phyloP scores from a whole-genome alignment of 768 basidiomycete species.

The Cyclocybe cylindracea region DNA sequence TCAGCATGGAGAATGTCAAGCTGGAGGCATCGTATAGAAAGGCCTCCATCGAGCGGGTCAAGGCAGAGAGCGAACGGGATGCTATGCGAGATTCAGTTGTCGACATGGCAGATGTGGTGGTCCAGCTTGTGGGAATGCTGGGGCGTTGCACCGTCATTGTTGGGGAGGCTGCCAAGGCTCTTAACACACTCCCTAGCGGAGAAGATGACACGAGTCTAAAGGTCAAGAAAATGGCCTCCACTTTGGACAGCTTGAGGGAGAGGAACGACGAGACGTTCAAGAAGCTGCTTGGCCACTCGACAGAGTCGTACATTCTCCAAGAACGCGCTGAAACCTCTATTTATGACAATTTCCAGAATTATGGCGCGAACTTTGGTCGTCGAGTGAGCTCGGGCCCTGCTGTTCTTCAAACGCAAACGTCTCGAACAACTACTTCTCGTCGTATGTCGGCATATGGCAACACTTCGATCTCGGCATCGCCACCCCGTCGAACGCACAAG shows the following conservation, averaged over 20 bases:
- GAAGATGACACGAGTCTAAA: conserved; percentile 31
- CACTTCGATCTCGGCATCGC: conserved; percentile 52
- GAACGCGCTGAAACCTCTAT: conserved; percentile 31
- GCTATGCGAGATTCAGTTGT: conserved; percentile 61
- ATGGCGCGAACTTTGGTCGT: conserved; percentile 48
- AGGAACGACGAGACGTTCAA: conserved; percentile 73
- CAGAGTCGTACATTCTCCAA: conserved; percentile 54
- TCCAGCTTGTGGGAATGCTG: conserved; percentile 77
- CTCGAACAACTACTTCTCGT: conserved; percentile 27
- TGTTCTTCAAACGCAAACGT: conserved; percentile 32
- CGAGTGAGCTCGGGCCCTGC: conserved; percentile 53
- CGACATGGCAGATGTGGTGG: conserved; percentile 66
- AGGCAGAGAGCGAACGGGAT: conserved; percentile 65
- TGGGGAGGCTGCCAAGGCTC: conserved; percentile 50
- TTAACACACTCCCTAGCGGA: conserved; percentile 31
- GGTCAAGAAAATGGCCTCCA: conserved; percentile 49
- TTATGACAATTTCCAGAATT: conserved; percentile 53
- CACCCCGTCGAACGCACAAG: conserved; percentile 48
- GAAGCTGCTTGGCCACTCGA: conserved; percentile 66
- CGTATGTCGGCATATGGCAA: conserved; percentile 40
- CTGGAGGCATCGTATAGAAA: conserved; percentile 65
- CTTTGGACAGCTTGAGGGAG: conserved; percentile 56
- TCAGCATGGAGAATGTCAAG: conserved; percentile 67
- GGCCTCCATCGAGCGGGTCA: conserved; percentile 70
- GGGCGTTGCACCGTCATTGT: conserved; percentile 77